These are phyloP conservation scores for Crinitomyces ghanaensis DNA, from an alignment of 805 yeast genomes.

Conservation along the genomic window DNA sequence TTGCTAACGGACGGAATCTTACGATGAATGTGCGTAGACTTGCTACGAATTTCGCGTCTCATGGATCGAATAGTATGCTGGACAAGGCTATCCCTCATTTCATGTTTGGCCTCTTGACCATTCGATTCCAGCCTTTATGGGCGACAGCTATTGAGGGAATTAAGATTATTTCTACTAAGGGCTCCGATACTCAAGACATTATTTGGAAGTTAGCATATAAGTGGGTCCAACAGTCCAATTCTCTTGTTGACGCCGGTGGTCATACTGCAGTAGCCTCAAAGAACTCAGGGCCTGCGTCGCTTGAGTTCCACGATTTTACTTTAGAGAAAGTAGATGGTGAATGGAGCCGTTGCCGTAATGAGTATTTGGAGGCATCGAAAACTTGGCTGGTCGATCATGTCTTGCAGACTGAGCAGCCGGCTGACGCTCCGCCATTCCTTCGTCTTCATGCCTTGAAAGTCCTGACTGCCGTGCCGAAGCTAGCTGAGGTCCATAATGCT, in stretches of 20 bases:
- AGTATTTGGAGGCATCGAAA: neutral
- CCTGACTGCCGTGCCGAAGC: conserved; percentile 43
- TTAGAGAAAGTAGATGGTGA: neutral
- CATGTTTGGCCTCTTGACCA: conserved; percentile 59
- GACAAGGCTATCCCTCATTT: conserved; percentile 34
- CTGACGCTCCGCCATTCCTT: conserved; percentile 15
- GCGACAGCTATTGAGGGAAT: conserved; percentile 55
- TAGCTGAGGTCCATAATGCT: conserved; percentile 56
- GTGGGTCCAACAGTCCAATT: conserved; percentile 12
- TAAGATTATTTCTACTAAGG: conserved; percentile 34
- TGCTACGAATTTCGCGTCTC: conserved; percentile 32
- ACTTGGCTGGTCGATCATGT: no score
- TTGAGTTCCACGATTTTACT: conserved; percentile 2
- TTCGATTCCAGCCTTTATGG: conserved; percentile 80
- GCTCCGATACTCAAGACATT: conserved; percentile 23
- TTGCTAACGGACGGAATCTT: conserved; percentile 63
- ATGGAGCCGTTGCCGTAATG: no score
- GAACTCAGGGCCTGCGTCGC: no score
- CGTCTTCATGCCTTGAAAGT: conserved; percentile 49
- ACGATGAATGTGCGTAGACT: conserved; percentile 54
- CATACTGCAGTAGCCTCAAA: conserved; percentile 10
- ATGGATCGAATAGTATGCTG: conserved; percentile 19
- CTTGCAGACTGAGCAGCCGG: neutral
- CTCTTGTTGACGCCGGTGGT: conserved; percentile 2
- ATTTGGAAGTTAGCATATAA: conserved; percentile 46